Conservation (phyloP, 2,329 filamentous ascomycete species). For the Fusarium xyrophilum region DNA sequence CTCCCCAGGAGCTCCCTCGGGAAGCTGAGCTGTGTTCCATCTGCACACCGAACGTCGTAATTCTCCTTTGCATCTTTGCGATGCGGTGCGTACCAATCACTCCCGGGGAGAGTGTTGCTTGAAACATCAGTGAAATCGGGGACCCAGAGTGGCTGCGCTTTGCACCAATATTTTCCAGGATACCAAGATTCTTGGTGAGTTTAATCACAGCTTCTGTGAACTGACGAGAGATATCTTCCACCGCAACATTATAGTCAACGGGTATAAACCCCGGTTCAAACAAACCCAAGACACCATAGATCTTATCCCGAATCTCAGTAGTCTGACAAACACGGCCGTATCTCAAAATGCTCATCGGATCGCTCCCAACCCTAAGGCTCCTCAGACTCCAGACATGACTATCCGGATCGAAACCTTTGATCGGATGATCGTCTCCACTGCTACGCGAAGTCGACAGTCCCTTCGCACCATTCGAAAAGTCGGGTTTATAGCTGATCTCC, state of each 20-base stretch:
- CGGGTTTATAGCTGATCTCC: neutral
- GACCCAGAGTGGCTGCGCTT: neutral
- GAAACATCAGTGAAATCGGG: neutral
- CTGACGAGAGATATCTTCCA: slow-evolving; percentile 11
- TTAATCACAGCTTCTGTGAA: slow-evolving; percentile 3
- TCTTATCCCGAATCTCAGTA: slow-evolving; percentile 6
- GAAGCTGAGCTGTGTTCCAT: neutral
- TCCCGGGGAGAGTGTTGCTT: neutral
- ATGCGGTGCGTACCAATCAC: neutral
- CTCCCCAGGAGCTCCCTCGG: neutral
- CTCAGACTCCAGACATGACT: slow-evolving; percentile 3
- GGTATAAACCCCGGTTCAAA: slow-evolving; percentile 4
- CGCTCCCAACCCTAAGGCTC: neutral
- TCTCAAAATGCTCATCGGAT: slow-evolving; percentile 3
- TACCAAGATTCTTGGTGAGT: neutral
- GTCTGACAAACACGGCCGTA: slow-evolving; percentile 16
- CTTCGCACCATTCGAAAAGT: neutral
- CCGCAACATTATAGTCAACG: neutral
- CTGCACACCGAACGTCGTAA: neutral
- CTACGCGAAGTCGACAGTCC: neutral
- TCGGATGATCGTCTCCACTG: neutral
- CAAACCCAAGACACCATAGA: slow-evolving; percentile 11
- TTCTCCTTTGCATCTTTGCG: accelerated
- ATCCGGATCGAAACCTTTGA: neutral
- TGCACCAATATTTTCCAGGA: neutral